These are phyloP conservation scores for Blastocladiella britannica DNA, from an alignment of 192 early-diverging fungal genomes.

Conservation along the genomic window DNA sequence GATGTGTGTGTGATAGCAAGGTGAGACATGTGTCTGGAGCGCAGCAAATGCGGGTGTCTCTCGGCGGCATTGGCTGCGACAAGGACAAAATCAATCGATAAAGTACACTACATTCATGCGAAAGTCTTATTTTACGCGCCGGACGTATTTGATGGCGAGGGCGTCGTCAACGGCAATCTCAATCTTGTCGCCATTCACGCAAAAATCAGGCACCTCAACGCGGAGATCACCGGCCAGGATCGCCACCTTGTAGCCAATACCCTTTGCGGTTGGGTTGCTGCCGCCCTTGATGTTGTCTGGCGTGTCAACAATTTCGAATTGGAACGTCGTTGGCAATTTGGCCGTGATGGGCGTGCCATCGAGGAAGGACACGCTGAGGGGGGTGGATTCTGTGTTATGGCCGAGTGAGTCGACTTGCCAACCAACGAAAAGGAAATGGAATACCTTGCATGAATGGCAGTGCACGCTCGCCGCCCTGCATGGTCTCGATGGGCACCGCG, in stretches of 20 bases:
- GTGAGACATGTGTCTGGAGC: too few relatives aligned
- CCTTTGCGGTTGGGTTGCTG: constrained; percentile 29
- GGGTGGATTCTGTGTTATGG: constrained; percentile 25
- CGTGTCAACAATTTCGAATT: constrained; percentile 7
- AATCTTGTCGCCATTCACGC: constrained; percentile 52
- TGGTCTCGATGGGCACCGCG: constrained; percentile 23
- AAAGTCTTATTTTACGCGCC: background rate
- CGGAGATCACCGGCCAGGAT: constrained; percentile 37
- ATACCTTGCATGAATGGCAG: background rate
- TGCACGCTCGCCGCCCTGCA: constrained; percentile 33
- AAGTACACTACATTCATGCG: too few relatives aligned
- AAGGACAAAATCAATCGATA: too few relatives aligned
- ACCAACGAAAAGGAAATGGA: constrained; percentile 2
- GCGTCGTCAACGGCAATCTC: background rate
- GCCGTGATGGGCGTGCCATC: constrained; percentile 33
- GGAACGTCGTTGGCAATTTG: constrained; percentile 29
- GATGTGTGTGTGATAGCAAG: too few relatives aligned
- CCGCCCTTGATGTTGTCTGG: constrained; percentile 2
- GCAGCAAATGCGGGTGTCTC: too few relatives aligned
- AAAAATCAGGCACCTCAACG: constrained; percentile 62
- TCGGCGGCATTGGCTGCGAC: too few relatives aligned
- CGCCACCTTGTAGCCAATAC: constrained; percentile 43
- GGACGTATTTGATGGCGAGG: background rate
- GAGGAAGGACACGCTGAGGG: constrained; percentile 29
- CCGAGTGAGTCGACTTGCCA: constrained; percentile 3